Percentiles rank a stretch among this genome's conserved stretches.
Evolutionary conservation across 2,329 filamentous ascomycete species (phyloP).

Genomic region (Neofusicoccum kwambonambiense): DNA sequence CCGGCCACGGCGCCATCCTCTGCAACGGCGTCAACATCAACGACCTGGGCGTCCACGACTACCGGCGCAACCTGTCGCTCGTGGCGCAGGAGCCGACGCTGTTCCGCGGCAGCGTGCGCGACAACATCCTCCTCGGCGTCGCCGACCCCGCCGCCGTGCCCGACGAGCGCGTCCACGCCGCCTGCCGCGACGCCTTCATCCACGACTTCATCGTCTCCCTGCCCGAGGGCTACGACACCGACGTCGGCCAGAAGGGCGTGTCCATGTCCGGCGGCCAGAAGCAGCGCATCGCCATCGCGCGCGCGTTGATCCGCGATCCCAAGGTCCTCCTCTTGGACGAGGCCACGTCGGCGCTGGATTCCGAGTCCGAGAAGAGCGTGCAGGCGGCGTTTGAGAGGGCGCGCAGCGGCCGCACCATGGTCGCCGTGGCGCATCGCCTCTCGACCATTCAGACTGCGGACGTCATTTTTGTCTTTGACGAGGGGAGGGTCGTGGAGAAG

Average conservation of each 20-base stretch:
- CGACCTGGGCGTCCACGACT: constrained; percentile 65
- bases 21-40: constrained; percentile 83
- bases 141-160: constrained; percentile 57
- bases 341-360: constrained; percentile 39
- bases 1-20: constrained; percentile 66
- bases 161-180: constrained; percentile 71
- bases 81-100: constrained; percentile 88
- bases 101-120: constrained; percentile 82
- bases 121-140: constrained; percentile 73
- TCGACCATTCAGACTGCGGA: constrained; percentile 94
- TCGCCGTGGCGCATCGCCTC: constrained; percentile 88
- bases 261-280: constrained; percentile 88
- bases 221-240: constrained; percentile 74
- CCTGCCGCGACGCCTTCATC: constrained; percentile 67
- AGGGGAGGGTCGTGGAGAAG: constrained; percentile 79
- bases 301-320: constrained; percentile 81
- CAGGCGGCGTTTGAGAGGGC: constrained; percentile 79
- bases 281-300: constrained; percentile 85
- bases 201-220: constrained; percentile 29
- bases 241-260: constrained; percentile 83
- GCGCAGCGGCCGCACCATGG: constrained; percentile 83
- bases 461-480: constrained; percentile 91
- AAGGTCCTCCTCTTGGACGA: constrained; percentile 59
- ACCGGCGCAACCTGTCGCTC: constrained; percentile 75
- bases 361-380: constrained; percentile 66